Evolutionary conservation across 768 basidiomycete genomes (phyloP).

Genomic region (Cantharellus anzutake): DNA sequence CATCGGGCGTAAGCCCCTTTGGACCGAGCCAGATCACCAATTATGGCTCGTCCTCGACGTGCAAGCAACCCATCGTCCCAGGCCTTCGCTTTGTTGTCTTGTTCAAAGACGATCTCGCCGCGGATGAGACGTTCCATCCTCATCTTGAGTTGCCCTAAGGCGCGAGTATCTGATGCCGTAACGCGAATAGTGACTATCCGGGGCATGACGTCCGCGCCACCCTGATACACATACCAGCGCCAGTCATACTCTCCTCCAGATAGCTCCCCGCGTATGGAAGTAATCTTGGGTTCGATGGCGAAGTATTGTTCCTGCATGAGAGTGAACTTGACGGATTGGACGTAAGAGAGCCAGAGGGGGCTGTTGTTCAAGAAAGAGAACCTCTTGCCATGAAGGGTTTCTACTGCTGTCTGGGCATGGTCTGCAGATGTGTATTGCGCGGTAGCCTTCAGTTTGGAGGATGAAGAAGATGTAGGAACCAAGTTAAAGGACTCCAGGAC

Average conservation of each 20-base stretch:
- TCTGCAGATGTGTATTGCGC: not conserved
- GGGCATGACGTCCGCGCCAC: not conserved
- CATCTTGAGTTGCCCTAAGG: not conserved
- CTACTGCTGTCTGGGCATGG: not conserved
- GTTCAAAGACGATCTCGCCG: not conserved
- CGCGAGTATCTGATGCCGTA: not conserved
- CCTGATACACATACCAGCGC: not conserved
- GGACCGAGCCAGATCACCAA: conserved; percentile 24
- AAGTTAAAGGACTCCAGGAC: not conserved
- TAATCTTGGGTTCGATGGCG: not conserved
- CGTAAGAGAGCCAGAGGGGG: not conserved
- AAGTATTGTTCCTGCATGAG: not conserved
- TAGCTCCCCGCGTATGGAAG: not conserved
- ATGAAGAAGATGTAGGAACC: not conserved
- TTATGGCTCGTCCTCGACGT: conserved; percentile 25
- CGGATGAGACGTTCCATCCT: not conserved
- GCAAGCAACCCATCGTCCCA: conserved; percentile 30
- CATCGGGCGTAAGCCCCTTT: conserved; percentile 27
- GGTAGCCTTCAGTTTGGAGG: not conserved
- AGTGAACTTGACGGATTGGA: not conserved
- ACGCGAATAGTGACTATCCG: not conserved
- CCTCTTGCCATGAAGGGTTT: not conserved
- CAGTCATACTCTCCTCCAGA: not conserved
- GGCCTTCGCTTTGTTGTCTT: conserved; percentile 5
- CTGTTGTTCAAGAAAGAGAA: not conserved